Conservation (phyloP, 2,329 filamentous ascomycete genomes). For the Xylaria sp. region DNA sequence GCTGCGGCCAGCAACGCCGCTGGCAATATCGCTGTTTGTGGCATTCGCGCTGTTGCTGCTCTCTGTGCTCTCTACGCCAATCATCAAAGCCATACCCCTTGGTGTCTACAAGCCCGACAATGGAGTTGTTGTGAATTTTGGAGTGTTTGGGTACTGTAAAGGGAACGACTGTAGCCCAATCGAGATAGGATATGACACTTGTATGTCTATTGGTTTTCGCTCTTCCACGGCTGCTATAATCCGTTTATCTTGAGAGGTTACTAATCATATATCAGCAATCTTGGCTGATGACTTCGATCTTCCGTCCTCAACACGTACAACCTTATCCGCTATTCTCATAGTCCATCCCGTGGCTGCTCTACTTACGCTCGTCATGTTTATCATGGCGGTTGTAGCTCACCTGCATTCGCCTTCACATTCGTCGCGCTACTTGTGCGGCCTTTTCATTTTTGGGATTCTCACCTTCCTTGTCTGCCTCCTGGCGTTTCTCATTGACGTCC, state of each 20-base stretch:
- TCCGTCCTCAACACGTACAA: conserved; percentile 62
- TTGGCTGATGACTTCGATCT: conserved; percentile 64
- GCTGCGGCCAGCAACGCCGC: conserved; percentile 90
- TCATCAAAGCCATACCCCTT: conserved; percentile 86
- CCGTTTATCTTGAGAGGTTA: background rate
- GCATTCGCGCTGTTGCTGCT: conserved; percentile 88
- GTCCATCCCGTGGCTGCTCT: conserved; percentile 92
- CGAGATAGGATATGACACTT: conserved; percentile 85
- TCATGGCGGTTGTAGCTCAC: conserved; percentile 82
- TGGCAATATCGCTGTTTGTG: conserved; percentile 84
- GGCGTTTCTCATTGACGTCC: conserved; percentile 90
- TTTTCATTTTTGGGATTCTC: conserved; percentile 87
- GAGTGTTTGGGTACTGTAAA: conserved; percentile 91
- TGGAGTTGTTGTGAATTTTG: conserved; percentile 87
- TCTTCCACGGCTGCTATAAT: background rate
- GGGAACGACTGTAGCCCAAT: conserved; percentile 73
- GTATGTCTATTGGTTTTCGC: conserved; percentile 57
- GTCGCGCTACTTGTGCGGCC: conserved; percentile 81
- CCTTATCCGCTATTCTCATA: conserved; percentile 88
- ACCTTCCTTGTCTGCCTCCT: conserved; percentile 85
- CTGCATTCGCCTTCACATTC: conserved; percentile 91
- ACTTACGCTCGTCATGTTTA: conserved; percentile 84
- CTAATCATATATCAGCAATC: conserved; percentile 40
- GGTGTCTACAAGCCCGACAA: conserved; percentile 78
- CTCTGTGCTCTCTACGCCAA: conserved; percentile 88